Evolutionary conservation across 2,329 filamentous ascomycete genomes (phyloP), one percentile per base, ranked within the genome.

Genomic region (Stenocarpella maydis): DNA sequence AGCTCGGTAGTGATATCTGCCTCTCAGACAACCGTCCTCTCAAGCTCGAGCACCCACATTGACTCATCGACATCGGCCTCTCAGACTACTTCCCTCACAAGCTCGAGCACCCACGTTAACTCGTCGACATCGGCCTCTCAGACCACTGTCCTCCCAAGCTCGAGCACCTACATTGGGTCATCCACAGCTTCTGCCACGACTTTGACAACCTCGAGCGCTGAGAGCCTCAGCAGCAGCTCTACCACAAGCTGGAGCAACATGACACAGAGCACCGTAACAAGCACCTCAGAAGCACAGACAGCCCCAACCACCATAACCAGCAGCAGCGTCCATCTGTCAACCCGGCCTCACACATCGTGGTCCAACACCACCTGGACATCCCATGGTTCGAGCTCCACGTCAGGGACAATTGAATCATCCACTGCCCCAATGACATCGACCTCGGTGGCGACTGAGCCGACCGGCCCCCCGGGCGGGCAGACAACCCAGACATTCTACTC

Each of bases 401-500:
- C 50, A 45, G 55, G 49, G 28, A 50, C 52, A 17, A 39, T 28
- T 2, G 41, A 50, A 8, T 60, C 28, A 10, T 31, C 65, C 2
- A 67, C 65, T 34, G 24, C 6, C 14, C 24, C 37, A 15, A 28
- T 17, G 14, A 47, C 34, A 55, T 74, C 69, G 39, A 60, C 58
- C 4, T 65, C 65, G n/a, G 52, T 55, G 24, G 43, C 58, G 24
- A 17, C 58, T 37, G 58, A 49, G 9, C 63, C 71, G 8, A 49
- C 55, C 7, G 60, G 54, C 21, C 39, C 49, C 4, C 63, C 71
- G 12, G 39, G 24, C 12, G 67, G 50, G 10, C 31, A 70, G 17
- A 19, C 64, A 24, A 72, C 71, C 2, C 61, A 63, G 61, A 69
- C 71, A 5, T 47, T 65, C 24, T 72, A 45, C 43, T 55, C 68